A percentile compares a stretch with the other conserved stretches of the same genome.
Conservation (phyloP, 208 protist genomes). For the Naegleria lovaniensis region DNA sequence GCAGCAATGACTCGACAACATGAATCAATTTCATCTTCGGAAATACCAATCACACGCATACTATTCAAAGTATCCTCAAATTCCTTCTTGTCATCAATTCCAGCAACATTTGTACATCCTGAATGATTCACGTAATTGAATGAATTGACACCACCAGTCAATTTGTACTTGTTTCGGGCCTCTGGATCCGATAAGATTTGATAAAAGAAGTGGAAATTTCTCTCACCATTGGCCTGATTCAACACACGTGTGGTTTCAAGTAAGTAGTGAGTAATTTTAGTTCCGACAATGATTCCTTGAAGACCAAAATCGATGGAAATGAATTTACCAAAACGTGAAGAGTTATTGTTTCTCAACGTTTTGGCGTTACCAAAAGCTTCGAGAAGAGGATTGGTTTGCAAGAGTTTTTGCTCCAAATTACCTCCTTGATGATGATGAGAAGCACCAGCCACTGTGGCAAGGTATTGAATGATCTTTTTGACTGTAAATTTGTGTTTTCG, state of each 20-base stretch:
- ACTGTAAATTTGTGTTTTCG: conserved; percentile 25
- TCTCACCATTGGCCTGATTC: conserved; percentile 68
- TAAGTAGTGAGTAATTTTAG: conserved; percentile 74
- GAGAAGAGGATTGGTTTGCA: conserved; percentile 70
- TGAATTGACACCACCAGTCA: conserved; percentile 60
- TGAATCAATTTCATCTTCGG: conserved; percentile 44
- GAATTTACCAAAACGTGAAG: conserved; percentile 86
- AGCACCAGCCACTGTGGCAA: conserved; percentile 39
- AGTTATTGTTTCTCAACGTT: conserved; percentile 83
- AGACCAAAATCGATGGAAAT: conserved; percentile 78
- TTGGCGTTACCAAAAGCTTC: conserved; percentile 87
- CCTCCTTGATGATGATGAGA: background rate
- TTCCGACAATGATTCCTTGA: conserved; percentile 71
- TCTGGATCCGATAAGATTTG: conserved; percentile 76
- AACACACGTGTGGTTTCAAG: conserved; percentile 86
- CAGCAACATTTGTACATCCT: conserved; percentile 63
- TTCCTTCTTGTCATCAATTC: conserved; percentile 74
- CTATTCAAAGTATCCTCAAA: conserved; percentile 67
- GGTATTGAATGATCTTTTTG: conserved; percentile 74
- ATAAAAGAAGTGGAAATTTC: conserved; percentile 93
- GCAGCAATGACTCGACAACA: conserved; percentile 77
- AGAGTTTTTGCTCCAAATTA: background rate
- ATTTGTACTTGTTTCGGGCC: conserved; percentile 56
- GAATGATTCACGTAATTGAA: conserved; percentile 69
- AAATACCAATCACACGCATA: conserved; percentile 63